Percentiles rank a stretch among this genome's conserved stretches.
phyloP scores from a whole-genome alignment of 345 rosid species.

The Psidium friedrichsthalianum region DNA sequence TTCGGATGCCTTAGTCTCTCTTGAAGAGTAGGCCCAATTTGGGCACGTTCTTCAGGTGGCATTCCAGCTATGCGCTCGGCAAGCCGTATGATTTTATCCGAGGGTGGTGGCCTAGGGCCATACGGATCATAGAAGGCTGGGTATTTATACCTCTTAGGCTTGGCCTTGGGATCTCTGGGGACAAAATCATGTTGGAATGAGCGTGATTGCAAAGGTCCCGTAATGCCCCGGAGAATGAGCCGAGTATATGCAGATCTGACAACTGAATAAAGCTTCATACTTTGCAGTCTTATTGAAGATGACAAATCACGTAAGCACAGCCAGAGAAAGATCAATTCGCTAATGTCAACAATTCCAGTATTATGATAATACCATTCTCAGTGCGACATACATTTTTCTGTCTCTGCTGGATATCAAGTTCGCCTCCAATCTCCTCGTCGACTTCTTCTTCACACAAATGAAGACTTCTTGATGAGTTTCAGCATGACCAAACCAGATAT shows the following conservation, averaged over 20 bases:
- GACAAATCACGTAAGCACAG: not conserved
- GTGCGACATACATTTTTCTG: accelerated
- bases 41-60: slow-evolving; percentile 6
- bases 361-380: not conserved
- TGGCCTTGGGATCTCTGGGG: slow-evolving; percentile 39
- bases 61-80: slow-evolving; percentile 33
- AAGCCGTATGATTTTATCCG: slow-evolving; percentile 34
- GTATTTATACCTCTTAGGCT: slow-evolving; percentile 34
- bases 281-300: not conserved
- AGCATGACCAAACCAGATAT: not conserved
- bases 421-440: not conserved
- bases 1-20: slow-evolving; percentile 2
- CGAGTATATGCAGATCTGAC: slow-evolving; percentile 3
- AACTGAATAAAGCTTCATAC: slow-evolving; percentile 23
- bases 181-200: slow-evolving; percentile 39
- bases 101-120: slow-evolving; percentile 49
- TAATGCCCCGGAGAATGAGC: slow-evolving; percentile 6
- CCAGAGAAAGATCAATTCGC: not conserved
- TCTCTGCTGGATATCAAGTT: not conserved
- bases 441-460: not conserved
- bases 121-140: slow-evolving; percentile 43
- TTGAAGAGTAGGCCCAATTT: slow-evolving; percentile 3
- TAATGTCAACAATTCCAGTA: not conserved
- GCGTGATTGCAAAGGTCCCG: slow-evolving; percentile 30
- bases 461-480: not conserved